A percentile compares a stretch with the other conserved stretches of the same genome.
phyloP scores from a whole-genome alignment of 2,329 filamentous ascomycete species.

The Sporothrix dimorphospora region DNA sequence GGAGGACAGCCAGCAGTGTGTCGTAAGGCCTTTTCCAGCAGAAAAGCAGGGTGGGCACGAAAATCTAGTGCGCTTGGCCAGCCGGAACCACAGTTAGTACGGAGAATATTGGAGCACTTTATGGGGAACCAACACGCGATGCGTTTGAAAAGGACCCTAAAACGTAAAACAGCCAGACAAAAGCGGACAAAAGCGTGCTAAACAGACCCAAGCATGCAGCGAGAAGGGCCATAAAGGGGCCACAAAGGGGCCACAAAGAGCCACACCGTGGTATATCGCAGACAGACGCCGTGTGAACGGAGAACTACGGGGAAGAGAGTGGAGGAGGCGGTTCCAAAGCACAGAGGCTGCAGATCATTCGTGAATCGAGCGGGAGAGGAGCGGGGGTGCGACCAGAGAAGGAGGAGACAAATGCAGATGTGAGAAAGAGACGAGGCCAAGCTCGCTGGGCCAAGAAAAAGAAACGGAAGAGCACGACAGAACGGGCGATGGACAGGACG shows the following conservation, averaged over 20 bases:
- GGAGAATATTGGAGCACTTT: constrained; percentile 9
- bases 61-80: not conserved
- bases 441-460: constrained; percentile 7
- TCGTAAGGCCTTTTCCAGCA: not conserved
- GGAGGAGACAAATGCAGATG: not conserved
- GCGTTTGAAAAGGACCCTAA: constrained; percentile 10
- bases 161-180: not conserved
- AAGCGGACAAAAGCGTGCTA: not conserved
- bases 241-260: not conserved
- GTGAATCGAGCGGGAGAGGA: not conserved
- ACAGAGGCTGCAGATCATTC: not conserved
- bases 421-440: not conserved
- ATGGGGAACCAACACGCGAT: constrained; percentile 12
- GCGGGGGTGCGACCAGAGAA: not conserved
- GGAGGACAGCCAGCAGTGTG: not conserved
- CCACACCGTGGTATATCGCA: not conserved
- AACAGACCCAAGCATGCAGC: not conserved
- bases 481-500: not conserved
- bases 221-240: not conserved
- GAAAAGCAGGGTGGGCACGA: not conserved
- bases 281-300: not conserved
- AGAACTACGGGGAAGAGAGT: not conserved
- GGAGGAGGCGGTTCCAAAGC: not conserved
- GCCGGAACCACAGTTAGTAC: not conserved
- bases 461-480: constrained; percentile 9